These are phyloP conservation scores for Globisporangium parvum DNA, from an alignment of 352 stramenopile genomes.

Conservation along the genomic window DNA sequence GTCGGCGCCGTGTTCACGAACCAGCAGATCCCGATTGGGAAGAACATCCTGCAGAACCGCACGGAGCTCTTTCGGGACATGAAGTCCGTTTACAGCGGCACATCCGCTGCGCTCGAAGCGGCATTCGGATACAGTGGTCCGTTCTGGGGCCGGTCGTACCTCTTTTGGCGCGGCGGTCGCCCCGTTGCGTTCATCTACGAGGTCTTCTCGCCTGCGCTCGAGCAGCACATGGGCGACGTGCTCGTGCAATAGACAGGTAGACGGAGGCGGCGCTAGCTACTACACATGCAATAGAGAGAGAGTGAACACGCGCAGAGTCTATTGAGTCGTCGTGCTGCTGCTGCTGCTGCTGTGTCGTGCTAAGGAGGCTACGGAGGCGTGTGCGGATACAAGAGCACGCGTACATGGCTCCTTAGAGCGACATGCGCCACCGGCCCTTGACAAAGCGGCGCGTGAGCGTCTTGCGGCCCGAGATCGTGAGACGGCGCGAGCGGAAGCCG, in stretches of 20 bases:
- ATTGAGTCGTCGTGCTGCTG: not conserved
- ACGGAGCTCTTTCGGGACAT: constrained; percentile 85
- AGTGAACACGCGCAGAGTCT: not conserved
- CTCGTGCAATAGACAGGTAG: constrained; percentile 18
- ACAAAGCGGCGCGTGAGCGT: constrained; percentile 73
- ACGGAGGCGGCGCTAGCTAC: not conserved
- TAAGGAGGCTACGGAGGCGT: not conserved
- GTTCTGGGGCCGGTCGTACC: constrained; percentile 82
- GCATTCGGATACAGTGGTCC: constrained; percentile 60
- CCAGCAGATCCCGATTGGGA: constrained; percentile 75
- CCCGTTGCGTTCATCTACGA: constrained; percentile 87
- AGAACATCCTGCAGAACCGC: constrained; percentile 77
- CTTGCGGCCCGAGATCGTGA: constrained; percentile 75
- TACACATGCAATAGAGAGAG: constrained; percentile 1
- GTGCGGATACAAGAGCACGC: not conserved
- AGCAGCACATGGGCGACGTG: constrained; percentile 76
- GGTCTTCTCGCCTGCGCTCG: constrained; percentile 74
- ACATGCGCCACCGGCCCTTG: constrained; percentile 84
- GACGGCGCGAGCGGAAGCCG: constrained; percentile 70
- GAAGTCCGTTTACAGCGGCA: constrained; percentile 71
- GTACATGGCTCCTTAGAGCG: constrained; percentile 24
- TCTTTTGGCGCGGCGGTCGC: constrained; percentile 78
- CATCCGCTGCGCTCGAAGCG: constrained; percentile 41
- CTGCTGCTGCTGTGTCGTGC: not conserved
- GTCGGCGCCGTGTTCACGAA: constrained; percentile 75